Percentiles rank a stretch among this genome's conserved stretches.
Evolutionary conservation across 306 rosid genomes (phyloP).

Genomic region (Notholithocarpus densiflorus): DNA sequence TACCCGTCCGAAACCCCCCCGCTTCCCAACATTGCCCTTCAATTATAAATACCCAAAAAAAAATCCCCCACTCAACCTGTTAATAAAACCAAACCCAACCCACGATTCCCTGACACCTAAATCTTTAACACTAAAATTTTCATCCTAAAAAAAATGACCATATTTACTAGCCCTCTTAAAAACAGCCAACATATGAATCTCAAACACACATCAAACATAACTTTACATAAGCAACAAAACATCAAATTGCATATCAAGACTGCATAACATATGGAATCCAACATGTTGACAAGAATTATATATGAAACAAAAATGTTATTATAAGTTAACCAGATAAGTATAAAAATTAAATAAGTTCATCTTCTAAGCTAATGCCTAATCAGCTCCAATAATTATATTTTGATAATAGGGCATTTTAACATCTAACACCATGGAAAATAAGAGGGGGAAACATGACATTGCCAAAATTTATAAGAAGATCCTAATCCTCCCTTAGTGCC

Average conservation of each 20-base stretch:
- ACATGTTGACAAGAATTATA: neutral
- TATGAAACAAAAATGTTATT: neutral
- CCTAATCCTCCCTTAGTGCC: no score
- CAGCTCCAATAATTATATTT: neutral
- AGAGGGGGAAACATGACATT: no score
- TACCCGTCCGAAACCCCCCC: constrained; percentile 99
- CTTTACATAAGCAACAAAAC: neutral
- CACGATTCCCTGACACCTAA: constrained; percentile 68
- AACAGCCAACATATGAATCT: neutral
- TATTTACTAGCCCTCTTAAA: constrained; percentile 1
- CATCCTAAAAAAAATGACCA: neutral
- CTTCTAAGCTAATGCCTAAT: neutral
- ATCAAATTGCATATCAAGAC: neutral
- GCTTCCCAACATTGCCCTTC: constrained; percentile 99
- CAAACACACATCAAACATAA: neutral
- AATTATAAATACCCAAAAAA: constrained; percentile 71
- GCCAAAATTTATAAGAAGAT: no score
- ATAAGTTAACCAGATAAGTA: neutral
- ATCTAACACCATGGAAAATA: no score
- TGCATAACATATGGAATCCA: neutral
- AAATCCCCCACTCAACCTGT: constrained; percentile 96
- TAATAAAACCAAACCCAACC: constrained; percentile 97
- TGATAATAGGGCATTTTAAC: neutral
- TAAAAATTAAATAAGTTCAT: neutral
- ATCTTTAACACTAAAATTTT: constrained; percentile 34